Percentiles rank a stretch among this genome's conserved stretches.
phyloP scores from a whole-genome alignment of 352 stramenopile genomes.

The Phytophthora syringae region DNA sequence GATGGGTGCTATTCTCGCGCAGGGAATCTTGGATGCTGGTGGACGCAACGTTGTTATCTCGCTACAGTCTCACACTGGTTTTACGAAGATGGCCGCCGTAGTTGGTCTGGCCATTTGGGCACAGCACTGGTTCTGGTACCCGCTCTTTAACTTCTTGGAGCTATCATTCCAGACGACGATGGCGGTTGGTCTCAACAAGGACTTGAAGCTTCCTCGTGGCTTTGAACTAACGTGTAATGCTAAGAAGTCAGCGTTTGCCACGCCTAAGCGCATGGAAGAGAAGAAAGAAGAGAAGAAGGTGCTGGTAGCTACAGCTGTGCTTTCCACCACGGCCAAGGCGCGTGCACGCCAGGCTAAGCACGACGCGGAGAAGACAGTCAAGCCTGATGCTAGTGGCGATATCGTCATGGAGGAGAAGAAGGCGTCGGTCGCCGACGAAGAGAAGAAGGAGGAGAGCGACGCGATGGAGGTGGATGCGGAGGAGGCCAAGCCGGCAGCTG shows the following conservation, averaged over 20 bases:
- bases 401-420: slow-evolving; percentile 65
- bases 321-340: slow-evolving; percentile 98
- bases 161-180: slow-evolving; percentile 97
- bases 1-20: slow-evolving; percentile 98
- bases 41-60: slow-evolving; percentile 97
- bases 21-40: slow-evolving; percentile 97
- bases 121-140: slow-evolving; percentile 99
- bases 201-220: slow-evolving; percentile 97
- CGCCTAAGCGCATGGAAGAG: slow-evolving; percentile 97
- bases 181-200: slow-evolving; percentile 97
- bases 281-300: slow-evolving; percentile 99
- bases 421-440: slow-evolving; percentile 40
- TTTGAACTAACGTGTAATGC: slow-evolving; percentile 94
- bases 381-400: slow-evolving; percentile 57
- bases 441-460: slow-evolving; percentile 55
- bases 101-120: slow-evolving; percentile 97
- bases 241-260: slow-evolving; percentile 97
- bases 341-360: slow-evolving; percentile 95
- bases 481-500: slow-evolving; percentile 44
- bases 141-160: slow-evolving; percentile 98
- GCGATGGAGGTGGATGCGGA: slow-evolving; percentile 83
- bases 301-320: slow-evolving; percentile 95
- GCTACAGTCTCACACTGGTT: slow-evolving; percentile 96
- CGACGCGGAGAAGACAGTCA: slow-evolving; percentile 79
- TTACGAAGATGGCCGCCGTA: slow-evolving; percentile 97